Percentiles rank a stretch among this genome's conserved stretches.
These are phyloP conservation scores for Pichia sp. DNA, from an alignment of 1,139 yeast genomes.

Conservation along the genomic window DNA sequence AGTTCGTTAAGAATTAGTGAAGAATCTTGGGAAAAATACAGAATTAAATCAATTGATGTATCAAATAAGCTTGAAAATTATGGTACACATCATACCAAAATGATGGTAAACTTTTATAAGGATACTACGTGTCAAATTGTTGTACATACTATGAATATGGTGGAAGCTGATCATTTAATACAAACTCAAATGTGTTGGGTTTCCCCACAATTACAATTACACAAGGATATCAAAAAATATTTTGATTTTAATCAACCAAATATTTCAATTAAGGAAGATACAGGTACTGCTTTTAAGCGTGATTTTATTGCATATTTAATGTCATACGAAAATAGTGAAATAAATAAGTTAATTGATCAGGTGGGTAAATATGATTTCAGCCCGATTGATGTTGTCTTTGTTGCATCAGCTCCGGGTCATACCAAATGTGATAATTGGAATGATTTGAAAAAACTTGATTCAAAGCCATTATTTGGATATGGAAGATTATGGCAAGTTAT, in stretches of 20 bases:
- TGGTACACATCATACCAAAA: slow-evolving; percentile 57
- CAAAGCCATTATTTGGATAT: slow-evolving; percentile 39
- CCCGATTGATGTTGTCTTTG: slow-evolving; percentile 43
- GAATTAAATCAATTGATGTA: slow-evolving; percentile 23
- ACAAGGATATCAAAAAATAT: slow-evolving; percentile 1
- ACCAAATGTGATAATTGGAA: slow-evolving; percentile 14
- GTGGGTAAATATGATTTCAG: slow-evolving; percentile 39
- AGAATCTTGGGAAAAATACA: slow-evolving; percentile 17
- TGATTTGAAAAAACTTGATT: slow-evolving; percentile 1
- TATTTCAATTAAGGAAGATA: slow-evolving; percentile 14
- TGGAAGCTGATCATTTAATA: slow-evolving; percentile 45
- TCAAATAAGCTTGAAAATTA: slow-evolving; percentile 27
- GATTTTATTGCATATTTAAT: slow-evolving; percentile 41
- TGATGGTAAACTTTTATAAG: slow-evolving; percentile 51
- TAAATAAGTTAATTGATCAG: slow-evolving; percentile 30
- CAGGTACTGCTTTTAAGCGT: slow-evolving; percentile 31
- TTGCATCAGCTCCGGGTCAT: slow-evolving; percentile 52
- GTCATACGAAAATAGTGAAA: slow-evolving; percentile 33
- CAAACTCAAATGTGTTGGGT: slow-evolving; percentile 65
- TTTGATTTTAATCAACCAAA: slow-evolving; percentile 8
- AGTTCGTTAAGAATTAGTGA: slow-evolving; percentile 20
- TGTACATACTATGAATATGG: slow-evolving; percentile 57
- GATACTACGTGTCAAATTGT: slow-evolving; percentile 43
- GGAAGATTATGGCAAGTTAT: slow-evolving; percentile 43
- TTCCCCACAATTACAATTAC: slow-evolving; percentile 38